Base-by-base conservation (phyloP, 768 basidiomycete genomes). In the Auricularia cornea region DNA sequence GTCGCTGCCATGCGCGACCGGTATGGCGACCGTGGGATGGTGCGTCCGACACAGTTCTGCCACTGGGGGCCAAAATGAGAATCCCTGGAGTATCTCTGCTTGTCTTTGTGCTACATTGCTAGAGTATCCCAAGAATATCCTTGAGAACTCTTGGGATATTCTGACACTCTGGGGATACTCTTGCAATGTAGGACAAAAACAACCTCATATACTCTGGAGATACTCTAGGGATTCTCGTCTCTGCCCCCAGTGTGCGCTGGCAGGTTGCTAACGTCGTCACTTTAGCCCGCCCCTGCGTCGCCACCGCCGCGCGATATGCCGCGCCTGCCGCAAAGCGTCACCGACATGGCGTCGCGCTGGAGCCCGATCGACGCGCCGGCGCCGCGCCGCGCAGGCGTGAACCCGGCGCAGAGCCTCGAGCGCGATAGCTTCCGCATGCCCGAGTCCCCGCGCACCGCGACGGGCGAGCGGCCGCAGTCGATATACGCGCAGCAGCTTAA, bases 1-100 rank as follows among this genome's bases (percentile, higher is more conserved):
- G 89, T 92, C 54, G 86, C 89, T 51, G 83, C 83, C 2, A 84
- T 92, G 79, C 80, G 86, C 52, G 82, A 81, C 69, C 82, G 82
- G 59, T 90, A 88, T 66, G 79, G 83, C 26, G 79, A 75, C 48
- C 77, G 72, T 62, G 89, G 89, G 67, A 52, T 48, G 64, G 38
- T 23, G 8, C 23, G 56, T 57, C 20, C n/a, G 10, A 29, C 40
- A 59, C 31, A n/a, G n/a, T n/a, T n/a, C n/a, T n/a, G n/a, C n/a
- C n/a, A n/a, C n/a, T n/a, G n/a, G n/a, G n/a, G n/a, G n/a, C n/a
- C n/a, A n/a, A n/a, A n/a, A n/a, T n/a, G n/a, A n/a, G n/a, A n/a
- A n/a, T n/a, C n/a, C n/a, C n/a, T n/a, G n/a, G n/a, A n/a, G n/a
- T n/a, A n/a, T n/a, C n/a, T n/a, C n/a, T n/a, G n/a, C n/a, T n/a